Conservation (phyloP, 257 asterid species). For the Solanum neorickii region DNA sequence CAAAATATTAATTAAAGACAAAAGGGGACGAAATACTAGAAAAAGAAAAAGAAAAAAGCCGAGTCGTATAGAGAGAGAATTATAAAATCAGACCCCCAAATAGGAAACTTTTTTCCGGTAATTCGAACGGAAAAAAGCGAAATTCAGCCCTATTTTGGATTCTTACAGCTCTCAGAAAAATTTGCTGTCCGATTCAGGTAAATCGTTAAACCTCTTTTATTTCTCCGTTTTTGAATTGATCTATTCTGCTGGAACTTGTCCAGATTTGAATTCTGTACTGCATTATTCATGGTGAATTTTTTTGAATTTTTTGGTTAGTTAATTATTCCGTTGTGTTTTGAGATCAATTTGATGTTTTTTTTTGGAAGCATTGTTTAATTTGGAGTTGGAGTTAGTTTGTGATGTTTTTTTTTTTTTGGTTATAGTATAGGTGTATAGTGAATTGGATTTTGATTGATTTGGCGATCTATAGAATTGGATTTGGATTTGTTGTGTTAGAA, state of each 20-base stretch:
- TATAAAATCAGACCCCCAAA: background rate
- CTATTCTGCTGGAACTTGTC: conserved; percentile 12
- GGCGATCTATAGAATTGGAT: background rate
- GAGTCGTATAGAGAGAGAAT: background rate
- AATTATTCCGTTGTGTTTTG: background rate
- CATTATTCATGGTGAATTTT: background rate
- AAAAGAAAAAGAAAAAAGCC: background rate
- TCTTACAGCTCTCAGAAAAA: background rate
- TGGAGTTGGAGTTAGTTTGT: background rate
- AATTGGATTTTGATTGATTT: background rate
- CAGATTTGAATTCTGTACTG: conserved; percentile 26
- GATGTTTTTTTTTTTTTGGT: background rate
- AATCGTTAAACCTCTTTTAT: background rate
- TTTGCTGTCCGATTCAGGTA: background rate
- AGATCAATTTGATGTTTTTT: background rate
- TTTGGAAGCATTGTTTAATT: background rate
- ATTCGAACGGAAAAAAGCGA: background rate
- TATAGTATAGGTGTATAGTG: background rate
- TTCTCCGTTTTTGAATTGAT: conserved; percentile 3
- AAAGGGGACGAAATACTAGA: background rate
- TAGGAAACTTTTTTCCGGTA: background rate
- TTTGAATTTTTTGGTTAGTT: background rate
- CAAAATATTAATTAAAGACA: background rate
- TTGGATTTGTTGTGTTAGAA: background rate
- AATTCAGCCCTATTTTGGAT: background rate